Conservation (phyloP, 192 early-diverging fungal species). For the Spizellomyces sp. region DNA sequence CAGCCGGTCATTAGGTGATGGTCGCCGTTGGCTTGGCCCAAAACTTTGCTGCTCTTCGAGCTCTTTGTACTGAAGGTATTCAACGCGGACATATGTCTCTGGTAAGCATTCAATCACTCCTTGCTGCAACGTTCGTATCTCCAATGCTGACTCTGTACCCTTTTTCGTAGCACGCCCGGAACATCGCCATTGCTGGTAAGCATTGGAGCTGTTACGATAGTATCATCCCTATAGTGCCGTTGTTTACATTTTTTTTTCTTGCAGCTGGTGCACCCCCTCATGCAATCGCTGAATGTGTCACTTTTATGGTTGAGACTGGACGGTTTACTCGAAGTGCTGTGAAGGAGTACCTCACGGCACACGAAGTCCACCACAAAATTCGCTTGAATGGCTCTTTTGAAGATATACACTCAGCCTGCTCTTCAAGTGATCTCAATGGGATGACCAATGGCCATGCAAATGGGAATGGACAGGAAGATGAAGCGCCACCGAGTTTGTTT, state of each 20-base stretch:
- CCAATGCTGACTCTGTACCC: not conserved
- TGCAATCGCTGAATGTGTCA: constrained; percentile 66
- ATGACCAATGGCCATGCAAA: not conserved
- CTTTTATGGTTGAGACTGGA: constrained; percentile 69
- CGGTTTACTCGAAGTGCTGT: constrained; percentile 64
- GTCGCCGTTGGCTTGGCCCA: constrained; percentile 72
- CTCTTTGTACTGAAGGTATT: constrained; percentile 74
- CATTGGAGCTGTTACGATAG: not conserved
- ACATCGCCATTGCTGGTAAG: constrained; percentile 18
- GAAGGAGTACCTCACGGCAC: constrained; percentile 57
- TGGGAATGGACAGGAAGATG: constrained; percentile 10
- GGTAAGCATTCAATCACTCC: not conserved
- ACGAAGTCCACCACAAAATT: constrained; percentile 46
- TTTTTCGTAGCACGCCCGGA: constrained; percentile 29
- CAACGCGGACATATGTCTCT: constrained; percentile 72
- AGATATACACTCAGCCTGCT: no score
- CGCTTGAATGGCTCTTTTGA: constrained; percentile 24
- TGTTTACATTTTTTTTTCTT: constrained; percentile 14
- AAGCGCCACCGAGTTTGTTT: constrained; percentile 28
- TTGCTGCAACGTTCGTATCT: not conserved
- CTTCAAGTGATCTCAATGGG: constrained; percentile 3
- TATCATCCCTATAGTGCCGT: no score
- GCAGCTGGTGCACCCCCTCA: constrained; percentile 70
- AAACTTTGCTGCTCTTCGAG: constrained; percentile 78
- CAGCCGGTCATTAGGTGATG: constrained; percentile 46